A percentile compares a stretch with the other conserved stretches of the same genome.
Conservation (phyloP, 495 filamentous ascomycete genomes). For the Aeminium ludgeri region DNA sequence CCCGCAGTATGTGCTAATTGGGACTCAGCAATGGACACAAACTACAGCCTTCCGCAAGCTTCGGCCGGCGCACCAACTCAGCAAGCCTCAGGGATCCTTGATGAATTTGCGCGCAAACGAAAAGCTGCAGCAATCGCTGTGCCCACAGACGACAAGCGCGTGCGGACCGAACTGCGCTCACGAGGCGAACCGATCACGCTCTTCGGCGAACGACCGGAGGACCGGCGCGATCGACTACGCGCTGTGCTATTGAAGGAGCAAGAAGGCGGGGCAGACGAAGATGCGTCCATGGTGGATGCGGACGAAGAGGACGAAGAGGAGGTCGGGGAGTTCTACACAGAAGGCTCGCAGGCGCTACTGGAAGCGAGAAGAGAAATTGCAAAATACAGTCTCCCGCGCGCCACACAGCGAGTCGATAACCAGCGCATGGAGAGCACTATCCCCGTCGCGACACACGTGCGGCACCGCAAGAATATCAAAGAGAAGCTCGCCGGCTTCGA, state of each 20-base stretch:
- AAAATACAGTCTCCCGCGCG: conserved; percentile 65
- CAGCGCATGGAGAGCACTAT: conserved; percentile 69
- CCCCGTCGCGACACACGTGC: conserved; percentile 71
- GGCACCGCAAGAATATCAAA: conserved; percentile 77
- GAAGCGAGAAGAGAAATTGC: conserved; percentile 69
- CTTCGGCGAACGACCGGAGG: conserved; percentile 79
- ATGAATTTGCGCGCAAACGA: conserved; percentile 78
- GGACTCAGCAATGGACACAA: conserved; percentile 54
- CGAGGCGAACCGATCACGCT: conserved; percentile 84
- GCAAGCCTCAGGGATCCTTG: conserved; percentile 72
- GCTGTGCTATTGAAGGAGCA: conserved; percentile 53
- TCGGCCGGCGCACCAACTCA: conserved; percentile 66
- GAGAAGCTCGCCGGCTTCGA: conserved; percentile 69
- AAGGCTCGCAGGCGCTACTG: conserved; percentile 56
- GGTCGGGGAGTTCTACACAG: conserved; percentile 89
- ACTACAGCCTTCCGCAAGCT: conserved; percentile 63
- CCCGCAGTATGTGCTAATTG: neutral
- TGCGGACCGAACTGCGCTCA: conserved; percentile 63
- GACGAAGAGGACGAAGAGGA: conserved; percentile 24
- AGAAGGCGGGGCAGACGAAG: conserved; percentile 45
- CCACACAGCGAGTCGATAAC: conserved; percentile 55
- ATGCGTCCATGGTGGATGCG: conserved; percentile 41
- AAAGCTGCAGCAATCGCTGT: conserved; percentile 82
- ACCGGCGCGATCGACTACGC: conserved; percentile 73
- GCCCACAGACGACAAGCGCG: conserved; percentile 81